Evolutionary conservation across 2,329 filamentous ascomycete species (phyloP).

Genomic region (Metarhizium robertsii): DNA sequence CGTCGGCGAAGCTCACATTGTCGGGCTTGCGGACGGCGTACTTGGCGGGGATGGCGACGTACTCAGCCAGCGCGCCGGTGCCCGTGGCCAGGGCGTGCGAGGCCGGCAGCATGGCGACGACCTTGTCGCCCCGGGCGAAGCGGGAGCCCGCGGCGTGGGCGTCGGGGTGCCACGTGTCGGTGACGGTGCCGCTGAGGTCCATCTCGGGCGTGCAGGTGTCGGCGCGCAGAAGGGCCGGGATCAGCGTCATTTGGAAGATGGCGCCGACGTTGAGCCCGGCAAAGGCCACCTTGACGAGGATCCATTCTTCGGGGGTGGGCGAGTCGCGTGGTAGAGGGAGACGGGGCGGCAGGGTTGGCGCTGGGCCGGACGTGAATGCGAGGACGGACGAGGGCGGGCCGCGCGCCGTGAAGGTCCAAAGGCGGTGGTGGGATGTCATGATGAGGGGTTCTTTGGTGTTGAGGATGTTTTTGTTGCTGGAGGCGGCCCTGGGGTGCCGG

Average conservation of each 20-base stretch:
- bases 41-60: conserved; percentile 25
- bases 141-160: conserved; percentile 8
- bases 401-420: conserved; percentile 20
- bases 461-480: too few relatives aligned
- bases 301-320: conserved; percentile 20
- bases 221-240: conserved; percentile 28
- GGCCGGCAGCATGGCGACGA: conserved; percentile 30
- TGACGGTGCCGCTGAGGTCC: conserved; percentile 32
- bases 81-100: conserved; percentile 22
- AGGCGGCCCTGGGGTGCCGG: too few relatives aligned
- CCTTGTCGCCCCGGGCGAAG: conserved; percentile 22
- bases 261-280: conserved; percentile 36
- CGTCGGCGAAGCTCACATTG: conserved; percentile 22
- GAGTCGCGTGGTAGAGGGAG: conserved; percentile 20
- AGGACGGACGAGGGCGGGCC: conserved; percentile 18
- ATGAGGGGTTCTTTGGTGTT: neutral
- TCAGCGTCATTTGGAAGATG: conserved; percentile 29
- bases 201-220: conserved; percentile 29
- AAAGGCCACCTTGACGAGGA: conserved; percentile 31
- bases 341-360: conserved; percentile 6
- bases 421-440: neutral
- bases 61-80: conserved; percentile 30
- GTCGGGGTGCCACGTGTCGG: conserved; percentile 23
- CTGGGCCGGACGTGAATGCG: conserved; percentile 13
- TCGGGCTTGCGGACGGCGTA: conserved; percentile 24